phyloP scores from a whole-genome alignment of 2,329 filamentous ascomycete genomes.

The Bipolaris cookei region DNA sequence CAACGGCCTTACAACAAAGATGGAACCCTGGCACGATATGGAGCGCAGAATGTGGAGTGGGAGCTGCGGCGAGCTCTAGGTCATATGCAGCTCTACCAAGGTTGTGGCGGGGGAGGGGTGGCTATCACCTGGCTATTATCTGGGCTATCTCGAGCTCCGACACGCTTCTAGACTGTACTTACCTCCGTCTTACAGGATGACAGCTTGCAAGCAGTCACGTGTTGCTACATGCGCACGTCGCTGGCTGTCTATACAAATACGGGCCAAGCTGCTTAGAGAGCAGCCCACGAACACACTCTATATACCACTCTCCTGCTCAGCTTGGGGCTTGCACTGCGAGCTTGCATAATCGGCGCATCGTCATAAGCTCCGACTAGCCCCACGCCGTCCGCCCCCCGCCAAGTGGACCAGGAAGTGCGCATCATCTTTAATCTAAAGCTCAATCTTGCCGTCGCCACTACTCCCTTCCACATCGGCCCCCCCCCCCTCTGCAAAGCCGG shows the following conservation, averaged over 20 bases:
- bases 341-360: slow-evolving; percentile 6
- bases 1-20: neutral
- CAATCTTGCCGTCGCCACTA: neutral
- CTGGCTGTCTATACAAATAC: too few species aligned
- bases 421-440: slow-evolving; percentile 11
- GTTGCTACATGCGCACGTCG: too few species aligned
- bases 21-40: neutral
- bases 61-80: slow-evolving; percentile 10
- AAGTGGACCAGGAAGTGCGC: slow-evolving; percentile 7
- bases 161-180: slow-evolving; percentile 3
- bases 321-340: neutral
- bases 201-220: neutral
- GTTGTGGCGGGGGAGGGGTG: slow-evolving; percentile 16
- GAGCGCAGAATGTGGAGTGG: neutral
- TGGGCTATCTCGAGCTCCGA: slow-evolving; percentile 1
- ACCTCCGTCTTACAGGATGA: neutral
- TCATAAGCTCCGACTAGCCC: slow-evolving; percentile 15
- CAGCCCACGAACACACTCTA: too few species aligned
- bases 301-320: too few species aligned
- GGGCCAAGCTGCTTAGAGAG: too few species aligned
- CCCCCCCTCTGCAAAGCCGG: neutral
- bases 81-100: slow-evolving; percentile 15
- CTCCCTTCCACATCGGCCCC: neutral
- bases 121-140: slow-evolving; percentile 16
- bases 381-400: slow-evolving; percentile 8